These are phyloP conservation scores for Aspergillus ustus DNA, from an alignment of 2,329 filamentous ascomycete species.

Conservation along the genomic window DNA sequence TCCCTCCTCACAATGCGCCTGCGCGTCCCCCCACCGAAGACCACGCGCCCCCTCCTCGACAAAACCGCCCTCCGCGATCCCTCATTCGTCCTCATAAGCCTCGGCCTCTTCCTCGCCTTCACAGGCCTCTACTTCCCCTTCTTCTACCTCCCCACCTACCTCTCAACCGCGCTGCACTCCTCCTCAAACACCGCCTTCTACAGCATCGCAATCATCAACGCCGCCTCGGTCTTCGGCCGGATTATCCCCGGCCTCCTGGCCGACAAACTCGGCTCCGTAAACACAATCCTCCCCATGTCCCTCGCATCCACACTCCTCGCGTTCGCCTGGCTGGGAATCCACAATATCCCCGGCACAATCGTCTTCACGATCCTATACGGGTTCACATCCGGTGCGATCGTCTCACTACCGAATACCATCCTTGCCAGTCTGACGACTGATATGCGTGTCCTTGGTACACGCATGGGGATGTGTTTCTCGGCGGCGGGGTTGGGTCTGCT, in stretches of 20 bases:
- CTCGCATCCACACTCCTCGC: constrained; percentile 35
- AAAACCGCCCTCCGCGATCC: constrained; percentile 40
- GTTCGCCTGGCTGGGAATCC: constrained; percentile 40
- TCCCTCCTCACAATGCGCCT: neutral
- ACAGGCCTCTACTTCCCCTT: constrained; percentile 53
- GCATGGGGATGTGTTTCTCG: constrained; percentile 48
- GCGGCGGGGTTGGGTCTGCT: constrained; percentile 29
- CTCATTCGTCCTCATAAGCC: constrained; percentile 43
- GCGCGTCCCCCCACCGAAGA: constrained; percentile 30
- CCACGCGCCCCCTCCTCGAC: constrained; percentile 40
- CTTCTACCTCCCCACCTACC: constrained; percentile 62
- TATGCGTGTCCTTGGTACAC: constrained; percentile 40
- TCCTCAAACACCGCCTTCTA: neutral
- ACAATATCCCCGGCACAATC: constrained; percentile 32
- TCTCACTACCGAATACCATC: constrained; percentile 45
- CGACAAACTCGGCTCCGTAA: constrained; percentile 56
- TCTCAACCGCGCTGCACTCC: constrained; percentile 58
- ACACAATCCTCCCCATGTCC: constrained; percentile 39
- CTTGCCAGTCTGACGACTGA: constrained; percentile 39
- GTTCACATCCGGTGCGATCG: constrained; percentile 46
- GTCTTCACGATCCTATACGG: constrained; percentile 44
- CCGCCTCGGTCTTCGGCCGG: constrained; percentile 55
- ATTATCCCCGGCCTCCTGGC: constrained; percentile 56
- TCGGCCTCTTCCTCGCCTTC: constrained; percentile 47
- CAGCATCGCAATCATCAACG: constrained; percentile 44